phyloP scores from a whole-genome alignment of 2,329 filamentous ascomycete genomes.

The Curvularia verruculosa region DNA sequence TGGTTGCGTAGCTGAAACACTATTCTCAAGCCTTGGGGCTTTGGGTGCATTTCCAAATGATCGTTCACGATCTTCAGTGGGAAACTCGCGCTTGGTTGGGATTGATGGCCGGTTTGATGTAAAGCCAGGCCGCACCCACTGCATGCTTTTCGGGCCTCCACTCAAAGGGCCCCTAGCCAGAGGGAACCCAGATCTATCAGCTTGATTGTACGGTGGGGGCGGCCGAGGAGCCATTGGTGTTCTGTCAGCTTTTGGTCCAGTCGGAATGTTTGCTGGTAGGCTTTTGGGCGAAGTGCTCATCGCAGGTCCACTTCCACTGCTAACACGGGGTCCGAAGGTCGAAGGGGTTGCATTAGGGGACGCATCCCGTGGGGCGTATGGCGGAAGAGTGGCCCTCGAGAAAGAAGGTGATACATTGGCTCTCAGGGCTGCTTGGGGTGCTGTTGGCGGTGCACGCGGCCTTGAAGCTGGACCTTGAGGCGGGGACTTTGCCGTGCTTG shows the following conservation, averaged over 20 bases:
- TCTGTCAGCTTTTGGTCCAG: conserved; percentile 49
- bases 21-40: conserved; percentile 42
- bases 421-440: conserved; percentile 41
- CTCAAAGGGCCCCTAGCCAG: conserved; percentile 42
- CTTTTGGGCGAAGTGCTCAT: conserved; percentile 47
- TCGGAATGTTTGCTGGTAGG: conserved; percentile 47
- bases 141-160: conserved; percentile 45
- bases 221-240: conserved; percentile 39
- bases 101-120: conserved; percentile 42
- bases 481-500: conserved; percentile 34
- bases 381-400: conserved; percentile 33
- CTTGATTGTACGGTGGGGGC: conserved; percentile 38
- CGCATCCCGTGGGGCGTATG: conserved; percentile 35
- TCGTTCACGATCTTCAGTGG: conserved; percentile 52
- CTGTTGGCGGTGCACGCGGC: conserved; percentile 39
- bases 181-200: conserved; percentile 37
- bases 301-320: conserved; percentile 24
- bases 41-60: conserved; percentile 41
- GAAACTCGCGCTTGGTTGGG: conserved; percentile 55
- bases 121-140: conserved; percentile 53
- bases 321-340: conserved; percentile 32
- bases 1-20: conserved; percentile 22
- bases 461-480: conserved; percentile 39
- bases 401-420: conserved; percentile 44
- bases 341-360: conserved; percentile 37